A percentile compares a stretch with the other conserved stretches of the same genome.
phyloP scores from a whole-genome alignment of 805 yeast genomes.

The Yarrowia osloensis region DNA sequence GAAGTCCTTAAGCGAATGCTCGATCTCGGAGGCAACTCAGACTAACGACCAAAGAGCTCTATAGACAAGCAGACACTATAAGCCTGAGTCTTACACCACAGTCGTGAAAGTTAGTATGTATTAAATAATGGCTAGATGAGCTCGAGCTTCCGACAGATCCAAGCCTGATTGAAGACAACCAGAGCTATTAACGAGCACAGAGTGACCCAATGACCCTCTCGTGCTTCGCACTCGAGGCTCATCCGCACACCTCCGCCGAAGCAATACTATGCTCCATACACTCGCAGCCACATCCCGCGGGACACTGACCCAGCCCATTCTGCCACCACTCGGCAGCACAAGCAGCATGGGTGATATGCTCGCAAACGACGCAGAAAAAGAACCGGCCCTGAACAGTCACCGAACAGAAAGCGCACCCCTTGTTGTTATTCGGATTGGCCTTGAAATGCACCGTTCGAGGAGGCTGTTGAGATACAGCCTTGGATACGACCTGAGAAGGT shows the following conservation, averaged over 20 bases:
- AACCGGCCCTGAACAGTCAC: conserved; percentile 60
- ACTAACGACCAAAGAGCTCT: no score
- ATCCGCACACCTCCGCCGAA: not conserved
- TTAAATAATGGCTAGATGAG: not conserved
- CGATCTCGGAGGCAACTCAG: no score
- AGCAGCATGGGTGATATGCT: conserved; percentile 72
- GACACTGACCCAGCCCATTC: conserved; percentile 59
- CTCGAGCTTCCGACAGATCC: no score
- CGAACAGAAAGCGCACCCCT: conserved; percentile 65
- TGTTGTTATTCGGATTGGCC: conserved; percentile 34
- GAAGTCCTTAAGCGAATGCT: no score
- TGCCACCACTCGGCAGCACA: conserved; percentile 87
- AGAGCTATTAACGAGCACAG: no score
- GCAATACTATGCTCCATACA: conserved; percentile 45
- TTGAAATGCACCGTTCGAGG: conserved; percentile 15
- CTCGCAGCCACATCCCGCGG: conserved; percentile 82
- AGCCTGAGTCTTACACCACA: no score
- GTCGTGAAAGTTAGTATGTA: conserved; percentile 18
- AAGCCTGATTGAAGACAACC: no score
- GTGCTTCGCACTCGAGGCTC: not conserved
- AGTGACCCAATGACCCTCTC: no score
- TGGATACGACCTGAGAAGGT: not conserved
- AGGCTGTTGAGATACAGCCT: conserved; percentile 18
- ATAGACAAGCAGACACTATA: no score
- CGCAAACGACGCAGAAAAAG: conserved; percentile 71